These are phyloP conservation scores for Gastrolobium villosum DNA, from an alignment of 306 rosid genomes.

Conservation along the genomic window DNA sequence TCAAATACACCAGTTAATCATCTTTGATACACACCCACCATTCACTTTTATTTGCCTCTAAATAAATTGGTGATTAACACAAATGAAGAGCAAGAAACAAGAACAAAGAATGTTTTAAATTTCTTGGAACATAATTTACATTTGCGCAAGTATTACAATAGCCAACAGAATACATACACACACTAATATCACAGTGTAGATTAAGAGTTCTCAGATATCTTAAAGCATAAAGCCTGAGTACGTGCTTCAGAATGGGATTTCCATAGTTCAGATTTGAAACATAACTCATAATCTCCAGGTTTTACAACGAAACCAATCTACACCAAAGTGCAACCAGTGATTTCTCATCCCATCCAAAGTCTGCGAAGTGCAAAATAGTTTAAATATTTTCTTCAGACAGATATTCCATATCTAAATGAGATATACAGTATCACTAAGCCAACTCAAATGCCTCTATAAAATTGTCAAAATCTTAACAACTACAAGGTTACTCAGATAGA, in stretches of 20 bases:
- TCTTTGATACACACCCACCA: neutral
- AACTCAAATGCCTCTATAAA: constrained; percentile 5
- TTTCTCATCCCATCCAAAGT: neutral
- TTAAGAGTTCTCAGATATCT: constrained; percentile 19
- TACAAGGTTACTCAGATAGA: neutral
- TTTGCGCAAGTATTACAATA: neutral
- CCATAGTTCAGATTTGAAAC: neutral
- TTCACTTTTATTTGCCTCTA: constrained; percentile 8
- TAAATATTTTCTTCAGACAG: neutral
- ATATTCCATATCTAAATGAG: neutral
- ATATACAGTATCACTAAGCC: neutral
- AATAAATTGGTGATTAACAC: neutral
- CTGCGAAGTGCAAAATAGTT: neutral
- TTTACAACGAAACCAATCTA: constrained; percentile 13
- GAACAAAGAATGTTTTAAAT: neutral
- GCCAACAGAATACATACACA: neutral
- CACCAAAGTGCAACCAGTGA: neutral
- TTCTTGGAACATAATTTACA: constrained; percentile 1
- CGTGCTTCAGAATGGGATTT: neutral
- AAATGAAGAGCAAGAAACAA: neutral
- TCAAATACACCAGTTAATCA: neutral
- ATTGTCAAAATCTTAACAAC: constrained; percentile 3
- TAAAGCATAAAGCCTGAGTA: neutral
- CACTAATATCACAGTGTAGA: neutral
- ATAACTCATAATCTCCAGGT: neutral